These are phyloP conservation scores for Oryza australiensis DNA, from an alignment of 176 grass and related monocot species.

Conservation along the genomic window DNA sequence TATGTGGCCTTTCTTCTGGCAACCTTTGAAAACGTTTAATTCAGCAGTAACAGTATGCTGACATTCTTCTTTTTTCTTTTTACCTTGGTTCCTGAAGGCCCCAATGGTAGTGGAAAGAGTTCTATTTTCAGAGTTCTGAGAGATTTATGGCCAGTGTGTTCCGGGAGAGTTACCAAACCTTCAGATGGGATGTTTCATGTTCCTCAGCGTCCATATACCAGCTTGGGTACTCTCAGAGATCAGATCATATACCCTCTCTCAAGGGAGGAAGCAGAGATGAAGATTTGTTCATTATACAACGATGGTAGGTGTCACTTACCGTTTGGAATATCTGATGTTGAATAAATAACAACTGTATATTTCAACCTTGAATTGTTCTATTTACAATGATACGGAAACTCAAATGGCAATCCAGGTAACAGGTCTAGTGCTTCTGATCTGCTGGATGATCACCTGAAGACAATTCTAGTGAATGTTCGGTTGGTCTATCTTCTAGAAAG, in stretches of 20 bases:
- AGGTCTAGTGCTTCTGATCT: constrained; percentile 47
- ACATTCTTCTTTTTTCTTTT: neutral
- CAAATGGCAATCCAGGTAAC: constrained; percentile 44
- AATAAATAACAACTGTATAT: constrained; percentile 15
- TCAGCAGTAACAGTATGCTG: constrained; percentile 23
- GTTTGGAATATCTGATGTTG: neutral
- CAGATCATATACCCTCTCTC: constrained; percentile 97
- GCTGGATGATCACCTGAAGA: constrained; percentile 80
- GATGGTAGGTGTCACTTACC: constrained; percentile 43
- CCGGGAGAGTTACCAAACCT: constrained; percentile 79
- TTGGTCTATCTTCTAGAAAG: constrained; percentile 94
- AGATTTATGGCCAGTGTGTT: constrained; percentile 85
- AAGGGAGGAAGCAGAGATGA: constrained; percentile 68
- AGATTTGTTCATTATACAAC: constrained; percentile 47
- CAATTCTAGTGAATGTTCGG: constrained; percentile 75
- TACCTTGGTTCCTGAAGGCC: constrained; percentile 57
- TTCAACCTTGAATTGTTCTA: neutral
- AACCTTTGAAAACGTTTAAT: constrained; percentile 31
- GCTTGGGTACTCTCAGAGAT: constrained; percentile 90
- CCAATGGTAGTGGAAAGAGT: constrained; percentile 98
- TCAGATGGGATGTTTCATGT: constrained; percentile 80
- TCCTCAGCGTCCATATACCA: constrained; percentile 94
- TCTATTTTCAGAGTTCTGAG: constrained; percentile 89
- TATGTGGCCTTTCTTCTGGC: constrained; percentile 26
- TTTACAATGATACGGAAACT: neutral